These are phyloP conservation scores for Prunus davidiana DNA, from an alignment of 306 rosid species.

Conservation along the genomic window DNA sequence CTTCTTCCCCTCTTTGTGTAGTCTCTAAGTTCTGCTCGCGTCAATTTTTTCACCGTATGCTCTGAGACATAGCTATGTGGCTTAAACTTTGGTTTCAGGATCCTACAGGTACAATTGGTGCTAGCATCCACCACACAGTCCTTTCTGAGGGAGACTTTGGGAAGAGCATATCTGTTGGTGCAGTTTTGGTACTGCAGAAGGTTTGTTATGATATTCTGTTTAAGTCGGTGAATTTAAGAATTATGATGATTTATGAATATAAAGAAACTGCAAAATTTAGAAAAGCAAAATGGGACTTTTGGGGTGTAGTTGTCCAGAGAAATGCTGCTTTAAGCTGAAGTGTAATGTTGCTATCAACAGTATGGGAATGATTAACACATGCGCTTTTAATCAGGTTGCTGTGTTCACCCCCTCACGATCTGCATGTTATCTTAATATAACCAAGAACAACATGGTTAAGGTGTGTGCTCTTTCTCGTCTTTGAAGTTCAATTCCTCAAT, in stretches of 20 bases:
- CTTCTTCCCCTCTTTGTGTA: neutral
- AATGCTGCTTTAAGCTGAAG: neutral
- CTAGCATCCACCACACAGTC: constrained; percentile 64
- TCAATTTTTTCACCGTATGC: neutral
- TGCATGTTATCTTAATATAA: constrained; percentile 60
- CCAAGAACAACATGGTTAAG: constrained; percentile 58
- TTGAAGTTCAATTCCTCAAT: neutral
- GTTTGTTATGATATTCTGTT: constrained; percentile 22
- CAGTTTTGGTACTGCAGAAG: constrained; percentile 67
- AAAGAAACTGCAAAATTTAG: neutral
- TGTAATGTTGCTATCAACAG: neutral
- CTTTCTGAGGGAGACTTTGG: constrained; percentile 39
- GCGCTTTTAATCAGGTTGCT: constrained; percentile 50
- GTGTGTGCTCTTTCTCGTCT: constrained; percentile 34
- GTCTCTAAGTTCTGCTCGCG: neutral
- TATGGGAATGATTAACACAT: constrained; percentile 5
- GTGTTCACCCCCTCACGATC: constrained; percentile 62
- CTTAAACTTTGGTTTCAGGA: constrained; percentile 53
- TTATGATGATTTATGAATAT: neutral
- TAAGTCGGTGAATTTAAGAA: neutral
- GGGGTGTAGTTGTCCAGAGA: neutral
- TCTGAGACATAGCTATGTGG: neutral
- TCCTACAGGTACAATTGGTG: constrained; percentile 57
- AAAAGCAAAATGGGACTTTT: neutral
- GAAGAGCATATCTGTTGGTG: constrained; percentile 59